A percentile compares a stretch with the other conserved stretches of the same genome.
phyloP scores from a whole-genome alignment of 352 stramenopile species.

The Globisporangium okanoganense region DNA sequence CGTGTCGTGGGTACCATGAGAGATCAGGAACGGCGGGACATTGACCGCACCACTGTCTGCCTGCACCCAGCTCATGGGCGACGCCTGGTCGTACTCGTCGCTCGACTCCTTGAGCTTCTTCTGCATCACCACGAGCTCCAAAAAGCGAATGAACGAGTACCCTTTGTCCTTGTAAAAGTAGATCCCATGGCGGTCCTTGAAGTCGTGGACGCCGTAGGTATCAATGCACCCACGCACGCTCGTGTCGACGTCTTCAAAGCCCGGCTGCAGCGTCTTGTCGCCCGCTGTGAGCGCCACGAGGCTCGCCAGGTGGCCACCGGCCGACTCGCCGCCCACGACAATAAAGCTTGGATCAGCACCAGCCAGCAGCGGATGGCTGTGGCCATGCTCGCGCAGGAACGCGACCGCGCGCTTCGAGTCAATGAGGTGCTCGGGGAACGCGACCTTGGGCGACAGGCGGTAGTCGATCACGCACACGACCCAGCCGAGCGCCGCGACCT shows the following conservation, averaged over 20 bases:
- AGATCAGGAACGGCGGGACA: constrained; percentile 59
- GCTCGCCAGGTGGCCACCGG: constrained; percentile 63
- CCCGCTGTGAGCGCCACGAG: constrained; percentile 59
- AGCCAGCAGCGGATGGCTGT: constrained; percentile 16
- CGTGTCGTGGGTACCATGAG: constrained; percentile 57
- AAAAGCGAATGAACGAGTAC: constrained; percentile 35
- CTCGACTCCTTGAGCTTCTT: constrained; percentile 41
- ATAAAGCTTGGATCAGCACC: constrained; percentile 50
- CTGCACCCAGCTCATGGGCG: constrained; percentile 44
- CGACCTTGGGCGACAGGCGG: constrained; percentile 49
- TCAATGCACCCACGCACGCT: constrained; percentile 69
- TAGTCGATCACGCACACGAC: constrained; percentile 73
- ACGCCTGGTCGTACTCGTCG: constrained; percentile 49
- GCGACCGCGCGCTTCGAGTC: constrained; percentile 61
- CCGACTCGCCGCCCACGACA: constrained; percentile 56
- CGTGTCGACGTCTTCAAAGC: constrained; percentile 77
- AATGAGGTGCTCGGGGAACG: constrained; percentile 59
- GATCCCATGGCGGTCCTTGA: constrained; percentile 61
- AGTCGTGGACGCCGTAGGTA: constrained; percentile 73
- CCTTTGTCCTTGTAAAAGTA: constrained; percentile 45
- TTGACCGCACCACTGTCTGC: constrained; percentile 15
- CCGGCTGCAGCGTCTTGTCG: constrained; percentile 65
- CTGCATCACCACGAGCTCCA: constrained; percentile 61
- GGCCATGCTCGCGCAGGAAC: constrained; percentile 39
- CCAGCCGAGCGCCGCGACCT: constrained; percentile 53